A percentile compares a stretch with the other conserved stretches of the same genome.
Conservation (phyloP, 345 rosid genomes). For the Clarkia xantiana region DNA sequence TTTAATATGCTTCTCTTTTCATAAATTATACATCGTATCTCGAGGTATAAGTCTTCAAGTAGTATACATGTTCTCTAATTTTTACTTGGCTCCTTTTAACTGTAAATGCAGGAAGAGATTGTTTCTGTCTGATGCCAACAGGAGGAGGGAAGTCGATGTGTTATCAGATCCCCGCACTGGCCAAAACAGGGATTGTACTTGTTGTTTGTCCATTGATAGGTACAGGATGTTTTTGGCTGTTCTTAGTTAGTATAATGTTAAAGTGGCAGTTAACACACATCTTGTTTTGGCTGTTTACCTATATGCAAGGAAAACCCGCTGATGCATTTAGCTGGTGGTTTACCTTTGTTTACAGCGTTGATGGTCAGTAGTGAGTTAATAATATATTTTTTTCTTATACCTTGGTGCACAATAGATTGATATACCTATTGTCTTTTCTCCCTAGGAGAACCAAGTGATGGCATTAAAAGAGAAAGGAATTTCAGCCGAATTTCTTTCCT, state of each 20-base stretch:
- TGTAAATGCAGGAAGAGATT: slow-evolving; percentile 48
- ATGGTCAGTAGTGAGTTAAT: slow-evolving; percentile 39
- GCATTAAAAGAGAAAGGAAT: slow-evolving; percentile 82
- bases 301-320: slow-evolving; percentile 8
- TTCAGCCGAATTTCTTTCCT: slow-evolving; percentile 83
- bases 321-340: slow-evolving; percentile 11
- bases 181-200: slow-evolving; percentile 76
- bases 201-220: slow-evolving; percentile 95
- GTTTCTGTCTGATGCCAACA: slow-evolving; percentile 94
- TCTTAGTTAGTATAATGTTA: too few species aligned
- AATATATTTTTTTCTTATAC: not conserved
- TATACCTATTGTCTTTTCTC: not conserved
- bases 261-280: not conserved
- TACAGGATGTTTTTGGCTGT: slow-evolving; percentile 9
- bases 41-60: not conserved
- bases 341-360: slow-evolving; percentile 43
- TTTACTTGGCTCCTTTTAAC: not conserved
- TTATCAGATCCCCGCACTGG: slow-evolving; percentile 87
- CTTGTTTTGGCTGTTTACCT: slow-evolving; percentile 6
- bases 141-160: slow-evolving; percentile 98
- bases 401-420: slow-evolving; percentile 3
- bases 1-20: too few species aligned
- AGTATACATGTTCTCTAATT: not conserved
- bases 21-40: too few species aligned
- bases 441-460: slow-evolving; percentile 83